A percentile compares a stretch with the other conserved stretches of the same genome.
phyloP scores from a whole-genome alignment of 148 eudicot species.

The Nyssa sinensis region DNA sequence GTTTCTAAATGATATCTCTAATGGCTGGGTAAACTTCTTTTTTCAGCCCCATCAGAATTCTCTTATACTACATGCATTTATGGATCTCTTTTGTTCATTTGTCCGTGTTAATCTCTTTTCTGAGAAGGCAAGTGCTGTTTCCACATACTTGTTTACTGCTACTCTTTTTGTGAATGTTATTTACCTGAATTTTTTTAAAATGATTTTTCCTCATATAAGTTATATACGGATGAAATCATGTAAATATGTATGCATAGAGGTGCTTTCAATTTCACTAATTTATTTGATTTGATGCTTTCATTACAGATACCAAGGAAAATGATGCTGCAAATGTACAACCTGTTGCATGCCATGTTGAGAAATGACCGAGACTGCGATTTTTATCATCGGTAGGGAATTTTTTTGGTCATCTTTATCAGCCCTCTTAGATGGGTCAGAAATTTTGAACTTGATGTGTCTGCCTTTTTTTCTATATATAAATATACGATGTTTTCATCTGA shows the following conservation, averaged over 20 bases:
- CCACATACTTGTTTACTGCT: constrained; percentile 1
- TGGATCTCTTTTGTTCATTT: constrained; percentile 98
- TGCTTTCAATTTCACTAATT: neutral
- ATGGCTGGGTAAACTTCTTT: constrained; percentile 28
- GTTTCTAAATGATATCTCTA: constrained; percentile 25
- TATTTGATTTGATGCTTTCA: constrained; percentile 18
- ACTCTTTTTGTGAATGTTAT: neutral
- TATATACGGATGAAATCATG: constrained; percentile 16
- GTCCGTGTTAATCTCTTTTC: constrained; percentile 92
- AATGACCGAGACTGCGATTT: constrained; percentile 96
- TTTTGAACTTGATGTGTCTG: neutral
- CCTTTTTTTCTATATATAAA: neutral
- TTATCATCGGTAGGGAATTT: constrained; percentile 65
- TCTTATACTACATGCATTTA: constrained; percentile 89
- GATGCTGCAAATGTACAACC: constrained; percentile 92
- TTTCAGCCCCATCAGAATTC: constrained; percentile 99
- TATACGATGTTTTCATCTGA: neutral
- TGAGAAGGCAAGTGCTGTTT: constrained; percentile 62
- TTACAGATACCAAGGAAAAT: constrained; percentile 89
- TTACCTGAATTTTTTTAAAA: neutral
- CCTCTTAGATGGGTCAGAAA: constrained; percentile 8
- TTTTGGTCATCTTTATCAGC: constrained; percentile 11
- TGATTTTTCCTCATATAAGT: constrained; percentile 9
- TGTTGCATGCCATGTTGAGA: constrained; percentile 79
- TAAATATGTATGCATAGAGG: neutral